phyloP scores from a whole-genome alignment of 2,329 filamentous ascomycete genomes.

The Aspergillus sp. region DNA sequence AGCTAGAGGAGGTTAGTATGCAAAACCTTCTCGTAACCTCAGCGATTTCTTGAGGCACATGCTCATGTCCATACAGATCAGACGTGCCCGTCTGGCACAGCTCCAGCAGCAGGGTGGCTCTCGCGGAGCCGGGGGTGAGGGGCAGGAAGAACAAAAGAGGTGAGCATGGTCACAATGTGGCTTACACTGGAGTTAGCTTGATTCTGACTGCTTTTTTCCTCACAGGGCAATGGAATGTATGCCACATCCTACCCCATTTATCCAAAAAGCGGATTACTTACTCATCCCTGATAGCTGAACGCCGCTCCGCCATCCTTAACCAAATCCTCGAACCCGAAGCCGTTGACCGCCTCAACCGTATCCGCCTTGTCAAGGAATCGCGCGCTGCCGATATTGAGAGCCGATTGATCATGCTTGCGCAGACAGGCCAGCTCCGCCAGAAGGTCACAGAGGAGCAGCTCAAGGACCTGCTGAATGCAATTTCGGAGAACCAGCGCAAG shows the following conservation, averaged over 20 bases:
- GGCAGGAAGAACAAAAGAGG: conserved; percentile 61
- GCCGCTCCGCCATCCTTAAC: conserved; percentile 55
- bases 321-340: conserved; percentile 95
- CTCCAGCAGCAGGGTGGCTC: conserved; percentile 67
- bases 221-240: conserved; percentile 29
- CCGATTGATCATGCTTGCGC: conserved; percentile 82
- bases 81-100: conserved; percentile 86
- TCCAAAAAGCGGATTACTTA: conserved; percentile 1
- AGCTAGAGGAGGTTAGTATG: conserved; percentile 53
- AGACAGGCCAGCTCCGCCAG: conserved; percentile 73
- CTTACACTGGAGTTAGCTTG: background rate
- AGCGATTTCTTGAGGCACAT: background rate
- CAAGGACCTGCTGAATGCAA: conserved; percentile 79
- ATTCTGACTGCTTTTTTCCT: conserved; percentile 5
- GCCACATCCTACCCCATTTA: background rate
- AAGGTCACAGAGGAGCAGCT: conserved; percentile 91
- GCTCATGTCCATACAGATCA: conserved; percentile 54
- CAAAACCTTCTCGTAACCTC: background rate
- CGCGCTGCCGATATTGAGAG: conserved; percentile 89
- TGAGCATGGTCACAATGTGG: conserved; percentile 30
- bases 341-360: conserved; percentile 84
- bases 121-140: conserved; percentile 44
- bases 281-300: conserved; percentile 19
- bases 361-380: conserved; percentile 89
- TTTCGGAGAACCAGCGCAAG: conserved; percentile 64